Percentiles rank a stretch among this genome's conserved stretches.
Evolutionary conservation across 345 rosid species (phyloP).

Genomic region (Dipteronia sinensis): DNA sequence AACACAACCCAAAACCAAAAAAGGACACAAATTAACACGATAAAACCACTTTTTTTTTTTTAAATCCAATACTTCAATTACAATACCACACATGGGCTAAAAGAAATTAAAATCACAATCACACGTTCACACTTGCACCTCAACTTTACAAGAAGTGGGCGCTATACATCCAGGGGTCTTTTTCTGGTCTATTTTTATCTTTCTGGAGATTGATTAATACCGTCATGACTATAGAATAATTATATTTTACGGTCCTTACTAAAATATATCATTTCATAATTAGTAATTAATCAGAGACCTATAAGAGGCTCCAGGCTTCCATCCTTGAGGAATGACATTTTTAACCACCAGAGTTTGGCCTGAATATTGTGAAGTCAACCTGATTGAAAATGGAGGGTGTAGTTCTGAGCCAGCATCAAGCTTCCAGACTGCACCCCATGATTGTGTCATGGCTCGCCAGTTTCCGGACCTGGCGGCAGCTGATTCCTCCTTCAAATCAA

Average conservation of each 20-base stretch:
- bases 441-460: slow-evolving; percentile 53
- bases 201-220: too few relatives aligned
- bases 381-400: slow-evolving; percentile 45
- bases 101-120: not conserved
- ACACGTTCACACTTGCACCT: not conserved
- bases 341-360: slow-evolving; percentile 40
- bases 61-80: not conserved
- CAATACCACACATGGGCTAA: not conserved
- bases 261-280: too few relatives aligned
- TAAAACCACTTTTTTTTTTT: not conserved
- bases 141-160: slow-evolving; percentile 4
- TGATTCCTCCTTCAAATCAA: slow-evolving; percentile 30
- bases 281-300: slow-evolving; percentile 46
- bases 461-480: not conserved
- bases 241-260: too few relatives aligned
- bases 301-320: slow-evolving; percentile 50
- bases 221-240: too few relatives aligned
- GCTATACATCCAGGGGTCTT: not conserved
- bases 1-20: too few relatives aligned
- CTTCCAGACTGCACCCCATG: slow-evolving; percentile 68
- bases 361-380: slow-evolving; percentile 39
- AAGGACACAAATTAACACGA: too few relatives aligned
- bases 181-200: too few relatives aligned
- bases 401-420: slow-evolving; percentile 39
- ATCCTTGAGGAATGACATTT: slow-evolving; percentile 52